A percentile compares a stretch with the other conserved stretches of the same genome.
Conservation (phyloP, 805 yeast species). For the Zygosaccharomyces siamensis region DNA sequence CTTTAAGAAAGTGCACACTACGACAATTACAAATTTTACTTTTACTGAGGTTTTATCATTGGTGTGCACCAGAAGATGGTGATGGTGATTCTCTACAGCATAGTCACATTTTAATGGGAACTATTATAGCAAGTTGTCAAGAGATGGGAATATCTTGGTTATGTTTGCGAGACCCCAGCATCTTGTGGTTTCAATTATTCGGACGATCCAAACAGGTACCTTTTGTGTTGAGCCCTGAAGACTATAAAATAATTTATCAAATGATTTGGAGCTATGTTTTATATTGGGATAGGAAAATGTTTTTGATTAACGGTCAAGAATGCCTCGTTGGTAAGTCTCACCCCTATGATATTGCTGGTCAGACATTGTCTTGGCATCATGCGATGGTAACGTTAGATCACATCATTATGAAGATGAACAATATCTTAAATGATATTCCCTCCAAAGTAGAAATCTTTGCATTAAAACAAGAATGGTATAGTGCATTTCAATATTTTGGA, state of each 20-base stretch:
- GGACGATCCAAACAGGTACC: conserved; percentile 20
- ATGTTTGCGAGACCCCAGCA: conserved; percentile 14
- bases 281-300: conserved; percentile 32
- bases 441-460: conserved; percentile 18
- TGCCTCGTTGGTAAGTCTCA: conserved; percentile 26
- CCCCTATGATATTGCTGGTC: conserved; percentile 7
- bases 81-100: conserved; percentile 31
- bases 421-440: conserved; percentile 21
- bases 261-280: conserved; percentile 28
- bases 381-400: conserved; percentile 19
- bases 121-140: conserved; percentile 28
- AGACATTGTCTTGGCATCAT: conserved; percentile 20
- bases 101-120: conserved; percentile 28
- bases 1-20: conserved; percentile 28
- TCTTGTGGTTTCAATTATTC: conserved; percentile 19
- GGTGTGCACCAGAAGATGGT: conserved; percentile 35
- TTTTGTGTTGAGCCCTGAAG: conserved; percentile 14
- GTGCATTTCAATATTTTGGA: conserved; percentile 9
- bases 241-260: conserved; percentile 17
- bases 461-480: conserved; percentile 12
- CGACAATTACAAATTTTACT: conserved; percentile 28
- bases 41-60: conserved; percentile 29
- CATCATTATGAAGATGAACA: conserved; percentile 16
- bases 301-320: conserved; percentile 29
- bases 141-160: conserved; percentile 32